phyloP scores from a whole-genome alignment of 495 filamentous ascomycete genomes.

The Daldinia vernicosa region DNA sequence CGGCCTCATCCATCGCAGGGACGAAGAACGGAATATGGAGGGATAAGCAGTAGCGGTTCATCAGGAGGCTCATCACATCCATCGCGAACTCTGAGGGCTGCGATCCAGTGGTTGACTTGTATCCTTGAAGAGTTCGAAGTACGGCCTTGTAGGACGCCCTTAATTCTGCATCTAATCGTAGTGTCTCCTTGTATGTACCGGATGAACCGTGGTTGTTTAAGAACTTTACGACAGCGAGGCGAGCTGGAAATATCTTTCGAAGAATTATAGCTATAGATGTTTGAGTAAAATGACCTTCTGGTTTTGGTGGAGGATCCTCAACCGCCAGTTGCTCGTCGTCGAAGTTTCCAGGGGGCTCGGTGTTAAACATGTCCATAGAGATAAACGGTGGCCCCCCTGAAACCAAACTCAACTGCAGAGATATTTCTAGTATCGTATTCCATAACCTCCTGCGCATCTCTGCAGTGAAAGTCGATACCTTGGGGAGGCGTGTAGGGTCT shows the following conservation, averaged over 20 bases:
- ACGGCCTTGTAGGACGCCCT: constrained; percentile 46
- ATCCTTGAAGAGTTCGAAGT: constrained; percentile 48
- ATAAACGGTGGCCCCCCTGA: constrained; percentile 63
- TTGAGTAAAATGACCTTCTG: constrained; percentile 47
- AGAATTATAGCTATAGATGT: constrained; percentile 52
- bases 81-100: constrained; percentile 50
- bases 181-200: constrained; percentile 49
- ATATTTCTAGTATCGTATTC: constrained; percentile 69
- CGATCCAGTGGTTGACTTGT: constrained; percentile 45
- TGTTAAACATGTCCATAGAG: constrained; percentile 56
- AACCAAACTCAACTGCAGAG: constrained; percentile 60
- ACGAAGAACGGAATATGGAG: constrained; percentile 54
- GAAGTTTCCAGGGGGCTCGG: constrained; percentile 59
- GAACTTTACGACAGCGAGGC: constrained; percentile 50
- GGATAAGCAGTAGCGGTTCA: constrained; percentile 66
- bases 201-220: constrained; percentile 48
- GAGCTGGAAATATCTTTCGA: constrained; percentile 47
- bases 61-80: constrained; percentile 50
- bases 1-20: constrained; percentile 48
- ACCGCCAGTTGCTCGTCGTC: constrained; percentile 52
- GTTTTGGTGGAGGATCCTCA: constrained; percentile 36
- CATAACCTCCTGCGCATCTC: constrained; percentile 76
- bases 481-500: constrained; percentile 59
- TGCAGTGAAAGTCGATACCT: constrained; percentile 57
- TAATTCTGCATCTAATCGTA: constrained; percentile 51